These are phyloP conservation scores for Phytophthora quininea DNA, from an alignment of 352 stramenopile genomes.

Conservation along the genomic window DNA sequence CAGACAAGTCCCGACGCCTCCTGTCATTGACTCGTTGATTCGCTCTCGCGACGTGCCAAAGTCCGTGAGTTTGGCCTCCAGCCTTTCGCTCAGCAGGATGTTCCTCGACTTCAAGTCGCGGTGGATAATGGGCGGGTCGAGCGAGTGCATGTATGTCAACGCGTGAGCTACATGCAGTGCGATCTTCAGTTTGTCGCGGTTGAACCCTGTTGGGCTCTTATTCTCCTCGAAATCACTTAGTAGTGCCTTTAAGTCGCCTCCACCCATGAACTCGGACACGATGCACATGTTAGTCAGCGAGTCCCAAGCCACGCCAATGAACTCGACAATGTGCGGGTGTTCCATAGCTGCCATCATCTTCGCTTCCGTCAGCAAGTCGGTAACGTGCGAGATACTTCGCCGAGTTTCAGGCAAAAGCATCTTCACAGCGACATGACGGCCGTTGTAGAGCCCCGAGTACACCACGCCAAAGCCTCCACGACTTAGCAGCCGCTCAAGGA, in stretches of 20 bases:
- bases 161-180: conserved; percentile 40
- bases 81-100: conserved; percentile 37
- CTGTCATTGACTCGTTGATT: conserved; percentile 40
- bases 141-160: conserved; percentile 52
- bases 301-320: conserved; percentile 62
- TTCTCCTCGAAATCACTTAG: conserved; percentile 36
- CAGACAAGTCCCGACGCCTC: conserved; percentile 37
- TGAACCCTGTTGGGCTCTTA: conserved; percentile 31
- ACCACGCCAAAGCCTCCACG: conserved; percentile 54
- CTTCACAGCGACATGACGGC: conserved; percentile 53
- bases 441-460: conserved; percentile 44
- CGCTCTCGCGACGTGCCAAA: conserved; percentile 45
- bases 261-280: conserved; percentile 63
- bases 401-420: conserved; percentile 46
- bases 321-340: conserved; percentile 51
- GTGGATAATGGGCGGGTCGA: conserved; percentile 45
- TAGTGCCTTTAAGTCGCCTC: conserved; percentile 53
- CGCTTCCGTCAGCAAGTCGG: conserved; percentile 48
- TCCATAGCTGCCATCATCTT: conserved; percentile 54
- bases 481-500: conserved; percentile 37
- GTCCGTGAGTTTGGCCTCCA: conserved; percentile 53
- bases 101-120: conserved; percentile 64
- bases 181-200: conserved; percentile 40
- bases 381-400: conserved; percentile 33
- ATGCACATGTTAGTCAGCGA: conserved; percentile 50